Percentiles rank a stretch among this genome's conserved stretches.
Evolutionary conservation across 805 yeast species (phyloP).

Genomic region (Teunomyces gatunensis): DNA sequence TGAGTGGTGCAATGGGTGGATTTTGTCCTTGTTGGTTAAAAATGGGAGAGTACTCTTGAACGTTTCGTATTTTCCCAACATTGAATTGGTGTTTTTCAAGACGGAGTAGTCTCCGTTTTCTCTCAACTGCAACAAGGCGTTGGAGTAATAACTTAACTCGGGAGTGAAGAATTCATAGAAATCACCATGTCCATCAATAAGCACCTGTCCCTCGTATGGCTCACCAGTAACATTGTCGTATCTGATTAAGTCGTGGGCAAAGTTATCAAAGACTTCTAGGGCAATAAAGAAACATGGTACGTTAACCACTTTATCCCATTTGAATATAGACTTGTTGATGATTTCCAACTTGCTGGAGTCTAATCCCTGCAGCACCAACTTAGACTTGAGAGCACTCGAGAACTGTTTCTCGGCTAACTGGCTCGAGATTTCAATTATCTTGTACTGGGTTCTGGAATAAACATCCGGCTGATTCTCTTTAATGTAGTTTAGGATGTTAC

Average conservation of each 20-base stretch:
- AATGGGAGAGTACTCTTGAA: slow-evolving; percentile 29
- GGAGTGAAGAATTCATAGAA: slow-evolving; percentile 71
- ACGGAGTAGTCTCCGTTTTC: slow-evolving; percentile 43
- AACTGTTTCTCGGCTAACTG: slow-evolving; percentile 60
- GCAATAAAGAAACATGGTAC: slow-evolving; percentile 79
- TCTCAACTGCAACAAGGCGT: slow-evolving; percentile 54
- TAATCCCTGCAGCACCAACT: slow-evolving; percentile 36
- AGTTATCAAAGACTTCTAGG: slow-evolving; percentile 79
- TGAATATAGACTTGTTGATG: slow-evolving; percentile 71
- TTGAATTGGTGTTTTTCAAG: slow-evolving; percentile 21
- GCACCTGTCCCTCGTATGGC: slow-evolving; percentile 77
- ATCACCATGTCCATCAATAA: slow-evolving; percentile 70
- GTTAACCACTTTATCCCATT: slow-evolving; percentile 59
- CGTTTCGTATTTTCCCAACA: slow-evolving; percentile 23
- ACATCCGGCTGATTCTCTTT: slow-evolving; percentile 65
- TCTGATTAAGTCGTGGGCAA: slow-evolving; percentile 77
- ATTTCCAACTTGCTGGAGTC: slow-evolving; percentile 60
- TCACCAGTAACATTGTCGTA: slow-evolving; percentile 65
- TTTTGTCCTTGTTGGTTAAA: slow-evolving; percentile 24
- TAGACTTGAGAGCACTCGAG: slow-evolving; percentile 31
- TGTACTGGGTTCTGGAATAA: slow-evolving; percentile 64
- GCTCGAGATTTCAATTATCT: slow-evolving; percentile 68
- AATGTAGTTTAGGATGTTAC: slow-evolving; percentile 65
- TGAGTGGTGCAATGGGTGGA: slow-evolving; percentile 64
- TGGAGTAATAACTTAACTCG: slow-evolving; percentile 55